Evolutionary conservation across 257 asterid species (phyloP), one percentile per base, ranked within the genome.

Genomic region (Sherardia arvensis): DNA sequence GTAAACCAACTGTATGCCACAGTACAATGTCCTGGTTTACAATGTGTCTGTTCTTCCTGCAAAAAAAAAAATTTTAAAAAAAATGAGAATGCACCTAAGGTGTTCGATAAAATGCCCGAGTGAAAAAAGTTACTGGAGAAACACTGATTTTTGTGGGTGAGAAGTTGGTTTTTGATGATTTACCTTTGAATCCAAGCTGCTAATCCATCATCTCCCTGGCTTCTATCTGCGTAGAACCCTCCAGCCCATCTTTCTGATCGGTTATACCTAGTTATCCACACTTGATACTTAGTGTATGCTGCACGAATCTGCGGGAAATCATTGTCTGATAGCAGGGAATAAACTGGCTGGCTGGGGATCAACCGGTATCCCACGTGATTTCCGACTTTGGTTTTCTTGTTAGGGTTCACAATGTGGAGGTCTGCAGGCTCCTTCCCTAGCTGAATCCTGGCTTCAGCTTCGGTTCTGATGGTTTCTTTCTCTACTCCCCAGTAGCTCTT

Each of bases 1-100:
- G 91, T 29, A 87, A 80, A 7, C 96, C 96, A 12, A 87, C 58
- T 0, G 89, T 87, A 47, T 85, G 83, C 89, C 89, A 88, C 60
- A 83, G n/a, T 73, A 83, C 96, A 69, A 88, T 69, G 47, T 85
- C 94, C 64, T 74, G 79, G 32, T 82, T 84, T 65, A 71, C 85
- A 45, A 85, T 80, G 36, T 53, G 7, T 68, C 71, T 61, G 33
- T 79, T 74, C 86, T 91, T 88, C 78, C 79, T 43, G 21, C 21
- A 43, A 43, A 33, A 33, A 33, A 11, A 1, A 7, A 33, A 7
- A 8, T n/a, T n/a, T n/a, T 2, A 33, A 33, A 36, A 38, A 38
- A 38, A 11, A 36, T 36, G 43, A 36, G 12, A 38, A 8, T 10
- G 47, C 47, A 38, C 47, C 17, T 12, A 38, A 38, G 47, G 1